Conservation (phyloP, 2,329 filamentous ascomycete species). For the Phaeosphaeria sp. region DNA sequence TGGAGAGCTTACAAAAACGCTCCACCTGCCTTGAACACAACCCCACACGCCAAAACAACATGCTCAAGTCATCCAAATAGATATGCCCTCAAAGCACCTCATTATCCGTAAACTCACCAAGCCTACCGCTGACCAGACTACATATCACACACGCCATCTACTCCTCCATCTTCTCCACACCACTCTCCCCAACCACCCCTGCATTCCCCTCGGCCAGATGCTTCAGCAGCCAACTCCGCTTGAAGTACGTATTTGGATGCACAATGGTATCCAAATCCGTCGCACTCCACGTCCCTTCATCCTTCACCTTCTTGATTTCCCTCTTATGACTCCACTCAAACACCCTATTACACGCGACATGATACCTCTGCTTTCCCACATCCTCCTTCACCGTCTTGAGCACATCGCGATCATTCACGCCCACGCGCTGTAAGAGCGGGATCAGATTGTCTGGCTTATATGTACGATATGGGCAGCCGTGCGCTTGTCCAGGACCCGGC, state of each 20-base stretch:
- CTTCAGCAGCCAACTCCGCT: constrained; percentile 88
- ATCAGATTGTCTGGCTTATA: constrained; percentile 88
- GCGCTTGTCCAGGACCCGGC: constrained; percentile 84
- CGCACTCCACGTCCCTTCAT: constrained; percentile 57
- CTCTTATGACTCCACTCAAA: constrained; percentile 85
- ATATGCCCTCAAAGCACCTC: background rate
- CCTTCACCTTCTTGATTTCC: constrained; percentile 59
- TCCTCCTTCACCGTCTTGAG: constrained; percentile 86
- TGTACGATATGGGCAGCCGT: constrained; percentile 96
- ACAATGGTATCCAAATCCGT: constrained; percentile 92
- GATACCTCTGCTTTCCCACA: constrained; percentile 85
- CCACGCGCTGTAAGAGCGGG: constrained; percentile 75
- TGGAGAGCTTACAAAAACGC: background rate
- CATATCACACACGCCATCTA: constrained; percentile 12
- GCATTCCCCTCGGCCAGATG: constrained; percentile 65
- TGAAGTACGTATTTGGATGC: constrained; percentile 98
- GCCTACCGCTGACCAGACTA: background rate
- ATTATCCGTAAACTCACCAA: background rate
- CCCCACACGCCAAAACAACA: background rate
- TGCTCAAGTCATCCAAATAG: background rate
- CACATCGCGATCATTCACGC: constrained; percentile 78
- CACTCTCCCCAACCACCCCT: constrained; percentile 33
- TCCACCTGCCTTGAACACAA: background rate
- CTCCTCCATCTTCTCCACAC: constrained; percentile 45
- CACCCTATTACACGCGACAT: constrained; percentile 95